phyloP scores from a whole-genome alignment of 2,329 filamentous ascomycete species.

The Thielaviopsis populi region DNA sequence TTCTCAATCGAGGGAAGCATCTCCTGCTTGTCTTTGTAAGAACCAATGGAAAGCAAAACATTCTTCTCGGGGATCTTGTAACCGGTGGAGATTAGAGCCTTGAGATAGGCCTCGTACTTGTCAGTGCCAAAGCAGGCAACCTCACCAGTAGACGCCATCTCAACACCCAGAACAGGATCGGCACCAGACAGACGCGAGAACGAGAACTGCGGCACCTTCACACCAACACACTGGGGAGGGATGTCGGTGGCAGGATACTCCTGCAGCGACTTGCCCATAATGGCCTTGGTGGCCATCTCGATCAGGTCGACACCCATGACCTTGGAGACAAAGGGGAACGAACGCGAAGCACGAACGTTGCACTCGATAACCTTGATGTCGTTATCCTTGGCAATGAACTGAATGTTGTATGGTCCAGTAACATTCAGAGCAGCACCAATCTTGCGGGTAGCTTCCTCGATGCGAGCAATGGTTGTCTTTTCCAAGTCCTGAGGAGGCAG shows the following conservation, averaged over 20 bases:
- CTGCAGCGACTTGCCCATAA: slow-evolving; percentile 67
- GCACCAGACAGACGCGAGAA: slow-evolving; percentile 94
- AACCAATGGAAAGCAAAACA: slow-evolving; percentile 86
- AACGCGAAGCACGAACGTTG: slow-evolving; percentile 89
- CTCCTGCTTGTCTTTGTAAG: slow-evolving; percentile 95
- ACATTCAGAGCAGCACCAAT: slow-evolving; percentile 89
- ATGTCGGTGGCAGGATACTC: slow-evolving; percentile 70
- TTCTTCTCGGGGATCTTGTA: slow-evolving; percentile 96
- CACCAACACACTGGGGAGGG: slow-evolving; percentile 70
- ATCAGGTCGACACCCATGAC: slow-evolving; percentile 96
- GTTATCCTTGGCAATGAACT: slow-evolving; percentile 98
- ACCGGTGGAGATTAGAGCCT: slow-evolving; percentile 86
- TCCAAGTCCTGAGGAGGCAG: slow-evolving; percentile 88
- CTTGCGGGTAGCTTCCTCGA: slow-evolving; percentile 89
- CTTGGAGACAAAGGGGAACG: slow-evolving; percentile 97
- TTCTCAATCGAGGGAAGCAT: slow-evolving; percentile 87
- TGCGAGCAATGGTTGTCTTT: slow-evolving; percentile 72
- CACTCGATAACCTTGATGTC: slow-evolving; percentile 99
- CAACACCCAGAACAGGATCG: slow-evolving; percentile 89
- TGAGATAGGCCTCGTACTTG: slow-evolving; percentile 96
- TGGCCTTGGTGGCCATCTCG: slow-evolving; percentile 96
- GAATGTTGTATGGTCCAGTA: slow-evolving; percentile 95
- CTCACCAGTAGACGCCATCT: slow-evolving; percentile 98
- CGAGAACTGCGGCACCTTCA: slow-evolving; percentile 97
- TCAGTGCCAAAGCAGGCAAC: slow-evolving; percentile 91